Conservation (phyloP, 2,329 filamentous ascomycete genomes). For the Penicillium sp. region DNA sequence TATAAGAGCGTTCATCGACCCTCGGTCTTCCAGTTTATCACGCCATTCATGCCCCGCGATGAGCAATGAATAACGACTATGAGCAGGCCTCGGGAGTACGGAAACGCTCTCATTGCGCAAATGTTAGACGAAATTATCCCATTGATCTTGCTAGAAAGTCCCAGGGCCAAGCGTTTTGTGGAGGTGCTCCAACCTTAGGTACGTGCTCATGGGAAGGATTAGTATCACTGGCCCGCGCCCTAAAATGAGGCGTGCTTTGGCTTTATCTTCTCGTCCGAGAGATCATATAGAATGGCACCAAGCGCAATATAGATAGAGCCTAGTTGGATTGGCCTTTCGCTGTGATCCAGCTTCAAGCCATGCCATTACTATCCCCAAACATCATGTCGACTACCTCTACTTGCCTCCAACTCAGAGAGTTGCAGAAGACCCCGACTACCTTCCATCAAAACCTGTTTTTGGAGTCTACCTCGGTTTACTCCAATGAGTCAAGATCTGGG, state of each 20-base stretch:
- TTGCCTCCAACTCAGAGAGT: conserved; percentile 21
- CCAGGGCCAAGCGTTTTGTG: conserved; percentile 9
- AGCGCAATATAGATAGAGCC: conserved; percentile 15
- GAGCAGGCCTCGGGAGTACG: conserved; percentile 3
- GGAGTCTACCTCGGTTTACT: conserved; percentile 1
- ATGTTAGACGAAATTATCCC: conserved; percentile 9
- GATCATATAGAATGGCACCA: background rate
- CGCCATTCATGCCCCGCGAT: conserved; percentile 34
- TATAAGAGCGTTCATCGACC: conserved; percentile 4
- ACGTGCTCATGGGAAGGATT: conserved; percentile 16
- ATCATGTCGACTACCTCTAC: conserved; percentile 28
- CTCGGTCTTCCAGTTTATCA: conserved; percentile 19
- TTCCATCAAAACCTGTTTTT: conserved; percentile 18
- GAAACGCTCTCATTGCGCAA: conserved; percentile 10
- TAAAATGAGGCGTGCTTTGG: conserved; percentile 10
- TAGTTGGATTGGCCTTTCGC: background rate
- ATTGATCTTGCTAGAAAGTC: background rate
- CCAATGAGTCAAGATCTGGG: background rate
- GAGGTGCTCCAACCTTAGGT: conserved; percentile 9
- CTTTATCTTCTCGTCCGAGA: conserved; percentile 23
- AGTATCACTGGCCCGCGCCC: conserved; percentile 18
- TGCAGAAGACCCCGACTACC: conserved; percentile 11
- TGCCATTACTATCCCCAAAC: conserved; percentile 15
- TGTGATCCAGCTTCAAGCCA: conserved; percentile 4
- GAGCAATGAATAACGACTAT: conserved; percentile 24